phyloP scores from a whole-genome alignment of 495 filamentous ascomycete genomes.

The Bacidia gigantensis region DNA sequence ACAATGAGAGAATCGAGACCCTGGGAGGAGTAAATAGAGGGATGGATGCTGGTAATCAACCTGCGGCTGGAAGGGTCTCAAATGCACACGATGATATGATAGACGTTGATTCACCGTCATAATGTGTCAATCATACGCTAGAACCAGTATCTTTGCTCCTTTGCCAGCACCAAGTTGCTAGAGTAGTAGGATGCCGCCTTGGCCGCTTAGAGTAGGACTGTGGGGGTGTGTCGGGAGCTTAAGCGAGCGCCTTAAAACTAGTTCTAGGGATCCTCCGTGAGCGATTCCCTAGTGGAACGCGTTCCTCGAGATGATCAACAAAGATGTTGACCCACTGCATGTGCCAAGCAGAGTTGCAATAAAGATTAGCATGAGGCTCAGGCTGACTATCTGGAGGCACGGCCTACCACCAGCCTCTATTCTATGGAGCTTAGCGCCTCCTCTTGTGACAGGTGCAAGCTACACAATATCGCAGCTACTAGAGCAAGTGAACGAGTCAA shows the following conservation, averaged over 20 bases:
- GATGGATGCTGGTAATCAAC: not conserved
- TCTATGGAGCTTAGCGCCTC: constrained; percentile 46
- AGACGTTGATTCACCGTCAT: constrained; percentile 6
- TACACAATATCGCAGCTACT: constrained; percentile 68
- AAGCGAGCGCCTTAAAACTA: too few relatives aligned
- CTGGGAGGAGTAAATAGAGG: not conserved
- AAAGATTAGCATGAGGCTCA: constrained; percentile 70
- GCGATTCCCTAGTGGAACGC: not conserved
- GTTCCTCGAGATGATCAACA: too few relatives aligned
- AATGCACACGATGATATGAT: constrained; percentile 8
- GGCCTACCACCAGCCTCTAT: constrained; percentile 60
- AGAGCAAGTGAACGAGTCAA: constrained; percentile 65
- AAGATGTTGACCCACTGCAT: too few relatives aligned
- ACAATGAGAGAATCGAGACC: not conserved
- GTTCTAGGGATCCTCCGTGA: too few relatives aligned
- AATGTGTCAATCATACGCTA: too few relatives aligned
- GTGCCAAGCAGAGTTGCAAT: constrained; percentile 4
- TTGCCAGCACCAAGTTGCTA: too few relatives aligned
- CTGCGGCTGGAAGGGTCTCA: constrained; percentile 9
- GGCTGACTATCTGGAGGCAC: constrained; percentile 69
- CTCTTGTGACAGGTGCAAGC: constrained; percentile 29
- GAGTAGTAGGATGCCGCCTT: too few relatives aligned
- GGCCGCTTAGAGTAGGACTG: too few relatives aligned
- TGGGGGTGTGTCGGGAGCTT: too few relatives aligned
- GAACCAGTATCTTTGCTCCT: too few relatives aligned